Evolutionary conservation across 768 basidiomycete genomes (phyloP), one percentile per base, ranked within the genome.

Genomic region (Amanita thiersii): DNA sequence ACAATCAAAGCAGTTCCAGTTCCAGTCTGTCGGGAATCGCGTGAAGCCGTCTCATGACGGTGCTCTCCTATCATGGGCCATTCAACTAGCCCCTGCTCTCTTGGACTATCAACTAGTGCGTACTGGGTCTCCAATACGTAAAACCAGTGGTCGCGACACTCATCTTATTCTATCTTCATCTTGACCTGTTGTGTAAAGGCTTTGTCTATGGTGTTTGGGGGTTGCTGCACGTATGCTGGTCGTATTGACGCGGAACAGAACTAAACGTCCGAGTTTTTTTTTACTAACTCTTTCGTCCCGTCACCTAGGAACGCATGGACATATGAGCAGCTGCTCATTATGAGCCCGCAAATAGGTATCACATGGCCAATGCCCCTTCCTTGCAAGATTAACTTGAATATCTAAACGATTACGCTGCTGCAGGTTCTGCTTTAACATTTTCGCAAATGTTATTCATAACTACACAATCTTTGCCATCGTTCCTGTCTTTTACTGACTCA

Each of bases 371-470:
- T 12, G 17, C 32, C 24, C 33, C 23, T 15, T 20, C 46, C 40
- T 14, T 29, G 10, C 18, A 37, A 4, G 21, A 39, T 39, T 17
- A 10, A 42, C 20, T 36, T 33, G 39, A n/a, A 30, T 28, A 37
- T 25, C 31, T 33, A 39, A 5, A 29, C 45, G 19, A 51, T 43
- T 26, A 39, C 37, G 11, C 7, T 39, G 23, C 4, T 29, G 21
- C 26, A 86, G 86, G 86, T 15, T 81, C 86, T 7, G 81, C 86
- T 23, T 71, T 92, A 33, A 90, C 88, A 3, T 86, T 90, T 62
- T 77, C 77, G 9, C 89, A 92, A 60, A 85, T 88, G 75, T 51
- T 79, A 25, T 90, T 87, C 61, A 81, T 90, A 40, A 71, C 85
- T 4, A 23, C 72, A 7, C 81, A 81, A 41, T 76, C 75, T 7